phyloP scores from a whole-genome alignment of 73 alveolate genomes.

The Stentor coeruleus region DNA sequence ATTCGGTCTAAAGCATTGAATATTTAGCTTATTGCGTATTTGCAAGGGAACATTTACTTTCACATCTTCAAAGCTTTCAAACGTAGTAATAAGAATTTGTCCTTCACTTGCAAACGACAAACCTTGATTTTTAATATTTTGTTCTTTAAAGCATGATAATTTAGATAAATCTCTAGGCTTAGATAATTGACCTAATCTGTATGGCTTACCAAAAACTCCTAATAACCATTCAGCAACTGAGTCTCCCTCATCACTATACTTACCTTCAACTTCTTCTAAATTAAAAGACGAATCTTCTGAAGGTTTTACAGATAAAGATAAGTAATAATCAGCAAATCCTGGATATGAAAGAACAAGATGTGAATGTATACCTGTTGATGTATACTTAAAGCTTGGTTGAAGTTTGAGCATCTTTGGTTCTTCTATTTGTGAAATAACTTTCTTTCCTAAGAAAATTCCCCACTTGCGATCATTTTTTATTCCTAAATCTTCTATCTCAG shows the following conservation, averaged over 20 bases:
- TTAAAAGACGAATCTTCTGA: neutral
- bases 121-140: neutral
- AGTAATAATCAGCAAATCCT: neutral
- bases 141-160: neutral
- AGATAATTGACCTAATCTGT: neutral
- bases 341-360: neutral
- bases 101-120: constrained; percentile 16
- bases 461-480: neutral
- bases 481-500: neutral
- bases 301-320: neutral
- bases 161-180: neutral
- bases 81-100: neutral
- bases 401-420: neutral
- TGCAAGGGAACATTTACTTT: neutral
- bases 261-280: neutral
- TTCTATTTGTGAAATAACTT: neutral
- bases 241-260: neutral
- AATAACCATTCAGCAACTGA: neutral
- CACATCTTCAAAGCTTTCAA: neutral
- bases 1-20: constrained; percentile 9
- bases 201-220: neutral
- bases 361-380: neutral
- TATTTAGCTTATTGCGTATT: neutral
- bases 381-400: neutral
- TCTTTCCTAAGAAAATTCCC: neutral